Base-by-base conservation (phyloP, 352 stramenopile genomes). In the Phytopythium cucurbitacearum region DNA sequence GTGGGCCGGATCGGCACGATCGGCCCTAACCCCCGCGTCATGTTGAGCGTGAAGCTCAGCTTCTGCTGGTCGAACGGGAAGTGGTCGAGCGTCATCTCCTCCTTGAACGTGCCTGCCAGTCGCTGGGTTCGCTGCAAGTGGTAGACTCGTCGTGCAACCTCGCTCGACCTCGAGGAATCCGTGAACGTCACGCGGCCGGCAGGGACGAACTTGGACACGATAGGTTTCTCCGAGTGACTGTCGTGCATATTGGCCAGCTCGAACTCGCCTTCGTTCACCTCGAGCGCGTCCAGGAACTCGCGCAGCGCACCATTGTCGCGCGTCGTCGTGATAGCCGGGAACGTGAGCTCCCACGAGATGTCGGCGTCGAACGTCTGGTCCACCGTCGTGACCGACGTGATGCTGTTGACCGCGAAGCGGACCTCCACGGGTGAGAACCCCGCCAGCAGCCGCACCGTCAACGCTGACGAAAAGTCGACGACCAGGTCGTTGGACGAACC, bases 41-140 rank as follows among this genome's bases (percentile, higher is more conserved):
- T 71, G 0, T 70, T 68, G 39, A 85, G 79, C 3, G 63, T 53
- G 41, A 85, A 80, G 7, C 60, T 77, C 28, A 87, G 48, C 45
- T 81, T 82, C 51, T 87, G 76, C 37, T 80, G 70, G 45, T 87
- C 76, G 33, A 83, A 79, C 8, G 76, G 76, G 46, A 87, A 87
- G 47, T 59, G 70, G 38, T 76, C 65, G 11, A 84, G 52, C 2
- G 66, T 63, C 73, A 87, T 84, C 40, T 87, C 70, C 38, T 83
- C 76, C 3, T 48, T 80, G 51, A 87, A 87, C 5, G 64, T 54
- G 4, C 68, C 76, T 46, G 66, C 56, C 1, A 80, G 48, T 0
- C 72, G 70, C 0, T 67, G 69, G 11, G 53, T 72, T 51, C 66
- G 78, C 47, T 74, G 62, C 0, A 80, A 41, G 36, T 81, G 63